Evolutionary conservation across 768 basidiomycete species (phyloP).

Genomic region (Clavaria fumosa): DNA sequence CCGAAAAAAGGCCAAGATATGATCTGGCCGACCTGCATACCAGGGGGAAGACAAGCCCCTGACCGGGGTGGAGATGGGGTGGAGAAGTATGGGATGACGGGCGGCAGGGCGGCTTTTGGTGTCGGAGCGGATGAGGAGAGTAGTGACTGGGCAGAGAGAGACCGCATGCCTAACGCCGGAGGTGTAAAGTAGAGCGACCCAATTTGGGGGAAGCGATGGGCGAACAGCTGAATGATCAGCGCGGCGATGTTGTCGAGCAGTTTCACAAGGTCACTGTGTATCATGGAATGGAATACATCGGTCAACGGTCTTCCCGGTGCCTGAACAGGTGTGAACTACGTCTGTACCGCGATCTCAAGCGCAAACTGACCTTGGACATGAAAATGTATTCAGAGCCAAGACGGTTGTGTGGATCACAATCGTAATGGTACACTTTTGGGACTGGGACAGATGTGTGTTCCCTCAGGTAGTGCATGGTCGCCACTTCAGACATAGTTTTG

Average conservation of each 20-base stretch:
- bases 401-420: slow-evolving; percentile 73
- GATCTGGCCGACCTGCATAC: slow-evolving; percentile 60
- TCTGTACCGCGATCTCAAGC: too few relatives aligned
- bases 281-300: slow-evolving; percentile 54
- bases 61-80: slow-evolving; percentile 11
- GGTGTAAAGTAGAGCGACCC: slow-evolving; percentile 57
- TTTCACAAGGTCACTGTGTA: slow-evolving; percentile 45
- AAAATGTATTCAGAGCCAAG: slow-evolving; percentile 76
- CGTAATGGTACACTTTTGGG: slow-evolving; percentile 60
- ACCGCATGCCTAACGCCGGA: too few relatives aligned
- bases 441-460: slow-evolving; percentile 58
- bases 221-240: slow-evolving; percentile 57
- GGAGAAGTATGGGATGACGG: slow-evolving; percentile 11
- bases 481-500: slow-evolving; percentile 79
- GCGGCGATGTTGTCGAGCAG: slow-evolving; percentile 54
- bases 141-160: too few relatives aligned
- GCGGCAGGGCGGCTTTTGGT: slow-evolving; percentile 23
- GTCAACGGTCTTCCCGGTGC: slow-evolving; percentile 60
- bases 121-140: slow-evolving; percentile 26
- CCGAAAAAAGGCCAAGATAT: slow-evolving; percentile 89
- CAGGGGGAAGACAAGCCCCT: slow-evolving; percentile 8
- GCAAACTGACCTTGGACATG: slow-evolving; percentile 82
- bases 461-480: slow-evolving; percentile 69
- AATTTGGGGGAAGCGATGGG: slow-evolving; percentile 60
- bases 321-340: too few relatives aligned